These are phyloP conservation scores for Penicillium paneum DNA, from an alignment of 2,329 filamentous ascomycete species.

Conservation along the genomic window DNA sequence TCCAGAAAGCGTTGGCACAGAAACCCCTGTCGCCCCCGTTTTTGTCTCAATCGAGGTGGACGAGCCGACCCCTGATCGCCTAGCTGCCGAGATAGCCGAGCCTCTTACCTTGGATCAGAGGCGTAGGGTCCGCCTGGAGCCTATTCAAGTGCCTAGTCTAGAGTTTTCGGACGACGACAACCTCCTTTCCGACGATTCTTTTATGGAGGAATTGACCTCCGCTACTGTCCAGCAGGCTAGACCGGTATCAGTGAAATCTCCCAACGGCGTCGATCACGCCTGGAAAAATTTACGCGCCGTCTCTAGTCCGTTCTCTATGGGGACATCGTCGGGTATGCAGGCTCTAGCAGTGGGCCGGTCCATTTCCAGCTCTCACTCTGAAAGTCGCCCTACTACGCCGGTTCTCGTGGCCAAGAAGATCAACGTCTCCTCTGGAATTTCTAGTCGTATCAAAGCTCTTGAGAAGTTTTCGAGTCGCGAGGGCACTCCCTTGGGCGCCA, in stretches of 20 bases:
- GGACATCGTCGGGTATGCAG: conserved; percentile 29
- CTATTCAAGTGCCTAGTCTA: conserved; percentile 48
- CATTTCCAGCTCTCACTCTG: conserved; percentile 37
- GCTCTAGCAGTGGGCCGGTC: conserved; percentile 37
- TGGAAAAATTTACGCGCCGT: conserved; percentile 41
- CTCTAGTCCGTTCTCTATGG: conserved; percentile 37
- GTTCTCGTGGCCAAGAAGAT: conserved; percentile 66
- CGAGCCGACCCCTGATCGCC: conserved; percentile 24
- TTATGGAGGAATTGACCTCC: conserved; percentile 80
- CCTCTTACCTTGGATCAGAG: conserved; percentile 30
- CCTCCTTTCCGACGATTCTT: conserved; percentile 62
- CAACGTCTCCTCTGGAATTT: conserved; percentile 85
- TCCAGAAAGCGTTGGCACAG: conserved; percentile 15
- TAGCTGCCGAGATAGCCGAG: conserved; percentile 20
- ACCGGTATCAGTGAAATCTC: conserved; percentile 77
- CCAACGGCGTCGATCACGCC: conserved; percentile 42
- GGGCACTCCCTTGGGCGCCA: conserved; percentile 30
- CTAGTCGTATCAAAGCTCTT: conserved; percentile 88
- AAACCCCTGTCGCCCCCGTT: conserved; percentile 19
- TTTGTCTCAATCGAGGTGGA: conserved; percentile 21
- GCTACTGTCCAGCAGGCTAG: conserved; percentile 82
- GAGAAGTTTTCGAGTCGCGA: conserved; percentile 66
- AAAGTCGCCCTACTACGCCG: conserved; percentile 34
- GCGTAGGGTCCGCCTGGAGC: conserved; percentile 45
- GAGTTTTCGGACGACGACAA: conserved; percentile 45